Percentiles rank a stretch among this genome's conserved stretches.
Evolutionary conservation across 148 eudicot genomes (phyloP).

Genomic region (Heliosperma pusillum): DNA sequence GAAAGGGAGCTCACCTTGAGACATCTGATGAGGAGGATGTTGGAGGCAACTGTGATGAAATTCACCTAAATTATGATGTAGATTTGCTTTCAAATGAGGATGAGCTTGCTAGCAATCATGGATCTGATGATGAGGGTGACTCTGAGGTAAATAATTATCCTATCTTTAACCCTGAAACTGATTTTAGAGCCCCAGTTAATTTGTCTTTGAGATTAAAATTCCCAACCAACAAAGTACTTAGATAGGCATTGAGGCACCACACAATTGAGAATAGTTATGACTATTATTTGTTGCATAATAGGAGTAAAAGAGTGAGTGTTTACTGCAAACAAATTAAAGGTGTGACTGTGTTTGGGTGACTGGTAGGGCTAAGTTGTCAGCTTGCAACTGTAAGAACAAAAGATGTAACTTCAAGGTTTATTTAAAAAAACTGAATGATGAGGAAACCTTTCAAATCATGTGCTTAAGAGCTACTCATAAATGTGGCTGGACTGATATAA

Average conservation of each 20-base stretch:
- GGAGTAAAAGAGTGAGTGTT: not conserved
- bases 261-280: conserved; percentile 6
- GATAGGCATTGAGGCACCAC: conserved; percentile 5
- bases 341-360: not conserved
- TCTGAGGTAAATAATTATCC: not conserved
- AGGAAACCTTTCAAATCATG: not conserved
- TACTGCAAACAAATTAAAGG: conserved; percentile 1
- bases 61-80: not conserved
- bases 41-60: not conserved
- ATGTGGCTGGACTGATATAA: not conserved
- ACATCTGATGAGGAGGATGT: not conserved
- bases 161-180: not conserved
- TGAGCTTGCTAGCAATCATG: not conserved
- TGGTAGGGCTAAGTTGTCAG: not conserved
- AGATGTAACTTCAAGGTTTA: not conserved
- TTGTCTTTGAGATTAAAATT: not conserved
- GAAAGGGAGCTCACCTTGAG: too few relatives aligned
- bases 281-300: conserved; percentile 2
- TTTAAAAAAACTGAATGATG: not conserved
- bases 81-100: not conserved
- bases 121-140: not conserved
- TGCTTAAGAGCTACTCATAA: not conserved
- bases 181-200: not conserved
- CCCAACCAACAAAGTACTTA: not conserved
- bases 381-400: not conserved